Base-by-base conservation (phyloP, 306 rosid genomes). In the Lablab purpureus region DNA sequence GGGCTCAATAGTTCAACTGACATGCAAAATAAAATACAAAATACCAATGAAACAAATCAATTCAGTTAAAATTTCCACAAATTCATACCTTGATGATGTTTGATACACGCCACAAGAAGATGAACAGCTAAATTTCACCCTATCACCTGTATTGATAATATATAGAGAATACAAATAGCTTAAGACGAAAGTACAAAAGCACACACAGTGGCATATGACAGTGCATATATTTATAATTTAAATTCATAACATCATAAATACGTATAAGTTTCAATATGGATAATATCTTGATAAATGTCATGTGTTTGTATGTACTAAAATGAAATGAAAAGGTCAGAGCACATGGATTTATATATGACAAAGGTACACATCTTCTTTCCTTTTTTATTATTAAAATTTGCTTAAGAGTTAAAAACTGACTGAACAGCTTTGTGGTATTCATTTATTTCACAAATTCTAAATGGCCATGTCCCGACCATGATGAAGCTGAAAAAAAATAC, bases 121-220 rank as follows among this genome's bases (percentile, higher is more conserved):
- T 21, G 86, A 74, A 72, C 87, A 87, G 60, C 12, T 87, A 78
- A 83, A 91, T 83, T 81, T 90, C 56, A 93, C 93, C 76, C 94
- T 90, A 80, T 93, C 95, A 84, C 98, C 98, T 93, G 94, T 83
- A 84, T 34, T 50, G 37, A 69, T 58, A 81, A 82, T 77, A 75
- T 60, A 64, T 21, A 15, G 68, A 76, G 67, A 80, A 71, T 25
- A 77, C 46, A 58, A 78, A 75, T 28, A 56, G 30, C 43, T 49
- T 32, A 34, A 64, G 36, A 76, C 75, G 13, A 30, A 67, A 55
- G 15, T 68, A 23, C 12, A 8, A 40, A n/a, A 22, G 40, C 56
- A 46, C 14, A 6, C 1, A 3, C 37, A 21, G 23, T 14, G 56
- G 45, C 54, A 43, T 41, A 21, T 2, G 41, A 6, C 3, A 1